Conservation (phyloP, 345 rosid species). For the Raphanus raphanistrum region DNA sequence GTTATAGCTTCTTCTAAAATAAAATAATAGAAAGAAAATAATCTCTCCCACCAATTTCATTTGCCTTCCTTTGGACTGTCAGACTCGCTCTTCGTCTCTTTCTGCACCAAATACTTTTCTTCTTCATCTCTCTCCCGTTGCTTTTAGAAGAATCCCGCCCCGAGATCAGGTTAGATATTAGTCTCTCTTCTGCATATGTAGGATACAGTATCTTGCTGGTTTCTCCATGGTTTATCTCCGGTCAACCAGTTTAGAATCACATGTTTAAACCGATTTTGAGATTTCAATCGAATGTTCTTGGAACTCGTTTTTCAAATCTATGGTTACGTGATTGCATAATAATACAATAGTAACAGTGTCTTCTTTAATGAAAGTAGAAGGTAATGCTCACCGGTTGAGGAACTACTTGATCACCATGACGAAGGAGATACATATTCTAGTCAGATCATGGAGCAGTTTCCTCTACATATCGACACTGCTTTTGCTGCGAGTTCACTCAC, state of each 20-base stretch:
- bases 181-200: conserved; percentile 1
- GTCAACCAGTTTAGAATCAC: neutral
- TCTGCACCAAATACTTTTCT: conserved; percentile 3
- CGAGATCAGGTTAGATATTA: conserved; percentile 22
- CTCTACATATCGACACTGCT: conserved; percentile 49
- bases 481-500: conserved; percentile 46
- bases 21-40: neutral
- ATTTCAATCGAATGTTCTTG: neutral
- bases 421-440: conserved; percentile 36
- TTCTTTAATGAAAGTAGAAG: conserved; percentile 12
- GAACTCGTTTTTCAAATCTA: neutral
- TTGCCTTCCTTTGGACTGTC: conserved; percentile 30
- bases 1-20: too few relatives aligned
- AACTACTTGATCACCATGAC: conserved; percentile 27
- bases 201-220: neutral
- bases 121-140: conserved; percentile 6
- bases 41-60: conserved; percentile 27
- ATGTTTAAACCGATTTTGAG: neutral
- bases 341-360: neutral
- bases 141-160: too few relatives aligned
- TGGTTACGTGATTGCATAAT: neutral
- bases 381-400: conserved; percentile 44
- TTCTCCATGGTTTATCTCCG: neutral
- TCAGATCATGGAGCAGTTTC: conserved; percentile 35
- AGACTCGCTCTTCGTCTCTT: conserved; percentile 6